phyloP scores from a whole-genome alignment of 192 early-diverging fungal genomes.

The Coemansia sp. region DNA sequence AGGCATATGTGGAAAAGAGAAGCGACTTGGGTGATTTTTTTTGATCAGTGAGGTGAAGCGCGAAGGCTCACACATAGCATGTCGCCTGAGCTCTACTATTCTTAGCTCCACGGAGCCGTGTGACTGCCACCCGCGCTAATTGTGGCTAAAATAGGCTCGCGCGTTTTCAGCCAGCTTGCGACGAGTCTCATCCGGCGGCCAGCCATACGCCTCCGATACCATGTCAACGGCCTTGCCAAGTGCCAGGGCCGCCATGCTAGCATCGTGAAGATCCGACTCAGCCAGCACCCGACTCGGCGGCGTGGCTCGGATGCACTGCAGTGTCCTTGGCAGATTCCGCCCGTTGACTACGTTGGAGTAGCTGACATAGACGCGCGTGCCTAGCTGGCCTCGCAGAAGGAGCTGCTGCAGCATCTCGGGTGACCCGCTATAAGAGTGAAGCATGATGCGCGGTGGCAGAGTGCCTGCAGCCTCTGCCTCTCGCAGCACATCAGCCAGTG shows the following conservation, averaged over 20 bases:
- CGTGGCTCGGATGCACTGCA: constrained; percentile 63
- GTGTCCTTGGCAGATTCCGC: constrained; percentile 42
- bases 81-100: no score
- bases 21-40: no score
- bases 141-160: constrained; percentile 15
- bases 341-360: constrained; percentile 79
- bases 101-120: no score
- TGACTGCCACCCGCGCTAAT: no score
- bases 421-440: constrained; percentile 86
- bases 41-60: neutral
- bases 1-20: neutral
- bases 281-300: constrained; percentile 77
- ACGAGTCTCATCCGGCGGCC: constrained; percentile 19
- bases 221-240: constrained; percentile 20
- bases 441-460: constrained; percentile 70
- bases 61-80: neutral
- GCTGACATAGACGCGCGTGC: constrained; percentile 66
- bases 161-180: constrained; percentile 26
- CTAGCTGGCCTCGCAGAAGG: constrained; percentile 30
- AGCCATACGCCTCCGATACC: constrained; percentile 37
- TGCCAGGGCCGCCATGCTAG: constrained; percentile 11
- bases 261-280: constrained; percentile 75
- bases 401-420: constrained; percentile 61
- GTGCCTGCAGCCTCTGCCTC: constrained; percentile 16
- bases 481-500: constrained; percentile 48